Evolutionary conservation across 1,139 yeast genomes (phyloP), one percentile per base, ranked within the genome.

Genomic region (Debaryomyces sp.): DNA sequence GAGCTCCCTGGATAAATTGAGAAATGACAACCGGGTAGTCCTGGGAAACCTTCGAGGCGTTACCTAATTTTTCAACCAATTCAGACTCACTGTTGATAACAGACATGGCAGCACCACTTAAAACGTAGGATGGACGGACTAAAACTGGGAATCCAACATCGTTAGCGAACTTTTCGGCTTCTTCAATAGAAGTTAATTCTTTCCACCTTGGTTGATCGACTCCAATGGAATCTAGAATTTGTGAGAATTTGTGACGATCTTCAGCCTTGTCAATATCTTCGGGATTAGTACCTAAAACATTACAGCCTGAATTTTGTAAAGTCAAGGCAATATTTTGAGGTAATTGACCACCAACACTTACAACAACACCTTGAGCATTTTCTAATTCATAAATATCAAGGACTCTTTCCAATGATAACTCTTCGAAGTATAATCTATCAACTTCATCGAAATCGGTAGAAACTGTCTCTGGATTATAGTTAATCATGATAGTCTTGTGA

Each of bases 41-140:
- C 51, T 88, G 88, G 24, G 97, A 89, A 48, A 94, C 97, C 61
- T 89, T 86, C 42, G 96, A 85, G 45, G 99, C 99, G 61, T 87
- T 84, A 50, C 86, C 82, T 61, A 94, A 78, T 67, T 92, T 89
- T 48, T 82, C 68, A 59, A 86, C 95, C 59, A 94, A 80, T 68
- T 94, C 98, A 50, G 80, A 75, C 64, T 85, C 84, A 54, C 80
- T 81, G 67, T 84, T 82, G 58, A 94, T 91, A 46, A 91, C 97
- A 55, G 95, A 87, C 99, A 94, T 94, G 50, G 99, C 99, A 52
- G 99, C 99, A 74, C 99, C 99, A 50, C 97, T 89, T 56, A 94
- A 80, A 43, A 94, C 99, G 63, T 94, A 94, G 1, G 98, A 92
- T 46, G 99, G 99, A 77, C 99, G 90, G 52, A 94, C 97, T 63